Conservation (phyloP, 2,329 filamentous ascomycete species). For the Penicillium nordicum region DNA sequence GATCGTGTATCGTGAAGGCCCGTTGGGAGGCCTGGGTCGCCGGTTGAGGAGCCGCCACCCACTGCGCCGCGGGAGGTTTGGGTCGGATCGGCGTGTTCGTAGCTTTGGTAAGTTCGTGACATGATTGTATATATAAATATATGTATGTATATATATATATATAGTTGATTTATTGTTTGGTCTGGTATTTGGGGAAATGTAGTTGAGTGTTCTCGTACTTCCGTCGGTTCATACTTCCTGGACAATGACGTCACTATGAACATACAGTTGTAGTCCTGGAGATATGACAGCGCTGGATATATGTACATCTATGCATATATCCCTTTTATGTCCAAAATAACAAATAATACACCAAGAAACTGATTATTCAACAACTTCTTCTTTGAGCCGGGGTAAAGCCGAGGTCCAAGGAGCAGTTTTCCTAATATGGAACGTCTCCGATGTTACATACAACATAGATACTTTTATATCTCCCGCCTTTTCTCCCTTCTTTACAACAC, state of each 20-base stretch:
- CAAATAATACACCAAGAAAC: background rate
- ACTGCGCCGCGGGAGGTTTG: constrained; percentile 6
- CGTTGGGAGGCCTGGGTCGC: constrained; percentile 24
- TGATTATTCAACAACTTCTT: constrained; percentile 1
- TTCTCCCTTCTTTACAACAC: background rate
- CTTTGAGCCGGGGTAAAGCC: constrained; percentile 9
- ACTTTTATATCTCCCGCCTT: background rate
- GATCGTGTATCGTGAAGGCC: constrained; percentile 15
- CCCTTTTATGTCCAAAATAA: background rate
- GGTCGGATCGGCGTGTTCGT: constrained; percentile 3
- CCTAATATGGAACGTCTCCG: constrained; percentile 26
- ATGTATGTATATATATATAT: background rate
- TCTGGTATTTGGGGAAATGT: background rate
- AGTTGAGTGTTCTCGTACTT: background rate
- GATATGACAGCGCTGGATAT: background rate
- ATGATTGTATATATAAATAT: constrained; percentile 1
- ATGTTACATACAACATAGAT: constrained; percentile 2
- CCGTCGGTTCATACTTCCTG: background rate
- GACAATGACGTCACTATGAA: background rate
- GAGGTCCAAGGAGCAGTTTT: constrained; percentile 26
- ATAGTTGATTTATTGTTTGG: background rate
- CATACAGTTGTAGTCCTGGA: background rate
- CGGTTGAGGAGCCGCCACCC: constrained; percentile 28
- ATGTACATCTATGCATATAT: background rate
- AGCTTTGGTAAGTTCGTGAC: constrained; percentile 1